Evolutionary conservation across 495 filamentous ascomycete species (phyloP).

Genomic region (Bacidia rubella): DNA sequence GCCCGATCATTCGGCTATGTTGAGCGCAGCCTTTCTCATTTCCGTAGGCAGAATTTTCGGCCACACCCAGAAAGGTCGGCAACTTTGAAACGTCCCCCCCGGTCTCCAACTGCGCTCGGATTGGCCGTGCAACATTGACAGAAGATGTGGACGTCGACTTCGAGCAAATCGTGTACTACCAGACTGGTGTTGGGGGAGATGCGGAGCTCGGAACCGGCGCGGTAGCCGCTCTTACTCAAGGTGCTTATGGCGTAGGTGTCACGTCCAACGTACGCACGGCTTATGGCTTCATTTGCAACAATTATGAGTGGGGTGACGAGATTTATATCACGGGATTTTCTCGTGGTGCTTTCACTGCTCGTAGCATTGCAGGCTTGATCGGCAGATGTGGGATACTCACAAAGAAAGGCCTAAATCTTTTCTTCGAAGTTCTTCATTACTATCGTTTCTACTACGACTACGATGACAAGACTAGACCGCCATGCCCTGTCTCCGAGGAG

Average conservation of each 20-base stretch:
- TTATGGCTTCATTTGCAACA: conserved; percentile 36
- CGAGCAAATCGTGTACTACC: too few relatives aligned
- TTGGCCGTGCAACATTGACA: too few relatives aligned
- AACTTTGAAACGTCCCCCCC: too few relatives aligned
- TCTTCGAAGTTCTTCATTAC: background rate
- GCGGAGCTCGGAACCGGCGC: too few relatives aligned
- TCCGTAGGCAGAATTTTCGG: too few relatives aligned
- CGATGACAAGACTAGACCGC: conserved; percentile 21
- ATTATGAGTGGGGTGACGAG: conserved; percentile 39
- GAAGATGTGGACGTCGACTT: too few relatives aligned
- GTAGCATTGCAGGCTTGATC: conserved; percentile 39
- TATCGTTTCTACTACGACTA: background rate
- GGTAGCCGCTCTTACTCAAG: too few relatives aligned
- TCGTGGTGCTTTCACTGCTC: conserved; percentile 42
- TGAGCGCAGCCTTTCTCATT: too few relatives aligned
- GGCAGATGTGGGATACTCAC: conserved; percentile 28
- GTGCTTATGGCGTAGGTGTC: conserved; percentile 26
- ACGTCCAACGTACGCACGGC: conserved; percentile 36
- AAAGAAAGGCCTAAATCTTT: conserved; percentile 3
- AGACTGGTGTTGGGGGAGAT: too few relatives aligned
- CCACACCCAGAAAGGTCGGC: too few relatives aligned
- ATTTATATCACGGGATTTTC: conserved; percentile 48
- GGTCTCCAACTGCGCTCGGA: too few relatives aligned
- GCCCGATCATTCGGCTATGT: too few relatives aligned
- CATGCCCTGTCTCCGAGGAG: background rate